Percentiles rank a stretch among this genome's conserved stretches.
Evolutionary conservation across 106 monocot species (phyloP).

Genomic region (Phalaenopsis equestris): DNA sequence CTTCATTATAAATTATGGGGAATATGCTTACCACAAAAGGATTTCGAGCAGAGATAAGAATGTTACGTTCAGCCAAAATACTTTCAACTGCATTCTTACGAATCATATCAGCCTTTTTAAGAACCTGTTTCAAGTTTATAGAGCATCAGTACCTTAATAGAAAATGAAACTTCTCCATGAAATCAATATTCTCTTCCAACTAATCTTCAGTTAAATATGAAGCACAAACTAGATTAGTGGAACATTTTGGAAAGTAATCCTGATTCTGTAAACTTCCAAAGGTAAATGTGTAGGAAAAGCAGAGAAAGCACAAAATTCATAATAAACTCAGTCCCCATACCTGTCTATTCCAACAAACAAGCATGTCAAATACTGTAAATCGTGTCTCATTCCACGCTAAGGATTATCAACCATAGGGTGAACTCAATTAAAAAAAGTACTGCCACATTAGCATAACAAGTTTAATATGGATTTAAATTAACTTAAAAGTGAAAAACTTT

Average conservation of each 20-base stretch:
- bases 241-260: background rate
- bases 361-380: slow-evolving; percentile 2
- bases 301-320: background rate
- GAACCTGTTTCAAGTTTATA: slow-evolving; percentile 42
- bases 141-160: slow-evolving; percentile 6
- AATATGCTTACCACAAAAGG: slow-evolving; percentile 82
- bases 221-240: background rate
- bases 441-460: background rate
- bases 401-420: background rate
- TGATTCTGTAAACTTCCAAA: background rate
- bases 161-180: background rate
- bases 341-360: background rate
- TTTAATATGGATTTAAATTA: background rate
- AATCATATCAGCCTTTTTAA: slow-evolving; percentile 95
- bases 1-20: slow-evolving; percentile 2
- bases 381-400: background rate
- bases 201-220: slow-evolving; percentile 7
- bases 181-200: slow-evolving; percentile 1
- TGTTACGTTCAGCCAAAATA: slow-evolving; percentile 93
- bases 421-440: background rate
- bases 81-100: slow-evolving; percentile 99
- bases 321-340: background rate
- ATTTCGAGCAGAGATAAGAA: slow-evolving; percentile 90
- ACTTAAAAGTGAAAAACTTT: background rate
- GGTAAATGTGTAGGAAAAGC: background rate